These are phyloP conservation scores for Pouteria glomerata DNA, from an alignment of 148 eudicot species.

Conservation along the genomic window DNA sequence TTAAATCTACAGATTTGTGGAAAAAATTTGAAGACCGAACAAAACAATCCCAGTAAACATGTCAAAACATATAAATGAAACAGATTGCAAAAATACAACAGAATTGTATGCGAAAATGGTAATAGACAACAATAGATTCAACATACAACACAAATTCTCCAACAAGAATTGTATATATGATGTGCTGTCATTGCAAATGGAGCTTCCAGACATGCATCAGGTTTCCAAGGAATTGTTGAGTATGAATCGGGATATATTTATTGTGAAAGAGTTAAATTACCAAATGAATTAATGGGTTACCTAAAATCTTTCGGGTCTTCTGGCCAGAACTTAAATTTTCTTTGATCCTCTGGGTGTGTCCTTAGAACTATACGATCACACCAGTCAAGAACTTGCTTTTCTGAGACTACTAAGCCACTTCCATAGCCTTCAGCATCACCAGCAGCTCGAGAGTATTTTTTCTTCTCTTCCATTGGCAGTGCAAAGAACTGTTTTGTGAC, in stretches of 20 bases:
- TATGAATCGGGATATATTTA: too few relatives aligned
- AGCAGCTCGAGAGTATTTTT: slow-evolving; percentile 11
- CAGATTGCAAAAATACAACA: too few relatives aligned
- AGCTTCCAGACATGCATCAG: too few relatives aligned
- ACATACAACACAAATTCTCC: not conserved
- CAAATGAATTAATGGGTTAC: too few relatives aligned
- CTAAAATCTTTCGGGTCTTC: slow-evolving; percentile 25
- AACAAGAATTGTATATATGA: not conserved
- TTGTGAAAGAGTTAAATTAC: too few relatives aligned
- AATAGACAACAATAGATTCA: not conserved
- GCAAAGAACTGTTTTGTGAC: slow-evolving; percentile 32
- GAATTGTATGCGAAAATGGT: too few relatives aligned
- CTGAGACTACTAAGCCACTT: slow-evolving; percentile 11
- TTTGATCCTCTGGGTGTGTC: slow-evolving; percentile 22
- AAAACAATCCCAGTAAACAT: too few relatives aligned
- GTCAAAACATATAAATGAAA: too few relatives aligned
- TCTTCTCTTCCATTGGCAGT: slow-evolving; percentile 36
- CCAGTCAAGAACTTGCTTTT: slow-evolving; percentile 31
- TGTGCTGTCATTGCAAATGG: too few relatives aligned
- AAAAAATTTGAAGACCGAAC: too few relatives aligned
- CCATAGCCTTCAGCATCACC: slow-evolving; percentile 39
- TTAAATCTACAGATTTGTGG: too few relatives aligned
- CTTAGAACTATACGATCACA: slow-evolving; percentile 30
- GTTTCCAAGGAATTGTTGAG: too few relatives aligned
- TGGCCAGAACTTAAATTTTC: slow-evolving; percentile 42